phyloP scores from a whole-genome alignment of 768 basidiomycete species.

The Lentinus tigrinus region DNA sequence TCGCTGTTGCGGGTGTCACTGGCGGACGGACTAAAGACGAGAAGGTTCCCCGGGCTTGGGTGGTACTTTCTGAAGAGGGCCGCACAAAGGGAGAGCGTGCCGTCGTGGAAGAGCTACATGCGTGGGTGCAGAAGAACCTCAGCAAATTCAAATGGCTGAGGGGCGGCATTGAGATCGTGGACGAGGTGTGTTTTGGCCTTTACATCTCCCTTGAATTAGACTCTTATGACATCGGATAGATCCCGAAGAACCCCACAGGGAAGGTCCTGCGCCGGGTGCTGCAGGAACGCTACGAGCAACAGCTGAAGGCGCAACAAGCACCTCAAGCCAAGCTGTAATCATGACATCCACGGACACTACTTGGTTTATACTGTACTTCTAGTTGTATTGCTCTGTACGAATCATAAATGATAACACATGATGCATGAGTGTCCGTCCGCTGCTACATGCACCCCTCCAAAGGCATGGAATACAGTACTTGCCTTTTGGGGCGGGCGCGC shows the following conservation, averaged over 20 bases:
- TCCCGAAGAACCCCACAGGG: conserved; percentile 74
- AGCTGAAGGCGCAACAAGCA: neutral
- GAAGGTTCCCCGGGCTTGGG: conserved; percentile 75
- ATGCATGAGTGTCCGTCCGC: too few species aligned
- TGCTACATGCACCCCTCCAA: too few species aligned
- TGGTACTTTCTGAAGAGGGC: conserved; percentile 62
- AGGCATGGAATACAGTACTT: neutral
- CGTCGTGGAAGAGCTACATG: conserved; percentile 48
- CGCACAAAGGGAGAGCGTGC: conserved; percentile 42
- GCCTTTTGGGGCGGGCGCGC: conserved; percentile 5
- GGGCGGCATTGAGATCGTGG: conserved; percentile 67
- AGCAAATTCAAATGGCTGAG: conserved; percentile 78
- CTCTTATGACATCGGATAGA: conserved; percentile 36
- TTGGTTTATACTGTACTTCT: neutral
- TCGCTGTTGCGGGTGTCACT: conserved; percentile 69
- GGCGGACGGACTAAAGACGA: conserved; percentile 73
- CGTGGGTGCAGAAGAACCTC: conserved; percentile 60
- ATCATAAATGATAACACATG: too few species aligned
- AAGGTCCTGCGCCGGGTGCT: conserved; percentile 65
- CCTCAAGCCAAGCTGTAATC: conserved; percentile 17
- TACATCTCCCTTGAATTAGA: neutral
- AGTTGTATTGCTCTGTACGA: too few species aligned
- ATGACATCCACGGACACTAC: neutral
- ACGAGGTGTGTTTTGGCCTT: conserved; percentile 44
- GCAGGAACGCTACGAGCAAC: conserved; percentile 54